Base-by-base conservation (phyloP, 2,329 filamentous ascomycete species). In the Blastomyces emzantsi region DNA sequence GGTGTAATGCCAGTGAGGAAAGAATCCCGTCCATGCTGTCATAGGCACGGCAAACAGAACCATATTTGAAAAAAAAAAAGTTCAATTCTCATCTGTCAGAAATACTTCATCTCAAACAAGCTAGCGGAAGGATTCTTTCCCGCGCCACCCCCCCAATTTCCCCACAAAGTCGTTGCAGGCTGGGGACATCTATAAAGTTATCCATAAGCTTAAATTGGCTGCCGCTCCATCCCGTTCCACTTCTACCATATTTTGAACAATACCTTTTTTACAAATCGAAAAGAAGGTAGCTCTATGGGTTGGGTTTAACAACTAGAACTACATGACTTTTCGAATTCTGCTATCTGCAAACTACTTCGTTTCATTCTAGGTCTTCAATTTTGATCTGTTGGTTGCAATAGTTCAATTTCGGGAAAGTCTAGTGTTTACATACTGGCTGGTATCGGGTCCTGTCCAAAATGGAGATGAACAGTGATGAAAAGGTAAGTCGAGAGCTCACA, bases 401-500 rank as follows among this genome's bases (percentile, higher is more conserved):
- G 19, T 17, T n/a, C 33, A 7, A 11, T 39, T 36, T 9, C 25
- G 0, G 15, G 3, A 33, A 39, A n/a, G 1, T 25, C 9, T 28
- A 33, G 9, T 15, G 25, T 33, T 33, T 28, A 13, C 22, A 45
- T 39, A 33, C 28, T 28, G 3, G 2, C 28, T 4, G 25, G 39
- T 55, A 57, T 54, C 28, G 11, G 41, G 62, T 58, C 63, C 6
- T 43, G 62, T n/a, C 61, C 68, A 71, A 49, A n/a, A 81, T 81
- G 79, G 78, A 80, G 75, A 80, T 79, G 76, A 79, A 80, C 66
- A 76, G 79, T 66, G 75, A 78, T 73, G 76, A 77, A 66, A 68
- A 69, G 63, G 76, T 75, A 67, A 64, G 73, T 70, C 9, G 15
- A 36, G 25, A 11, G 49, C 60, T 25, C 28, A 6, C 17, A 36